Conservation (phyloP, 495 filamentous ascomycete species). For the Massariosphaeria phaeospora region DNA sequence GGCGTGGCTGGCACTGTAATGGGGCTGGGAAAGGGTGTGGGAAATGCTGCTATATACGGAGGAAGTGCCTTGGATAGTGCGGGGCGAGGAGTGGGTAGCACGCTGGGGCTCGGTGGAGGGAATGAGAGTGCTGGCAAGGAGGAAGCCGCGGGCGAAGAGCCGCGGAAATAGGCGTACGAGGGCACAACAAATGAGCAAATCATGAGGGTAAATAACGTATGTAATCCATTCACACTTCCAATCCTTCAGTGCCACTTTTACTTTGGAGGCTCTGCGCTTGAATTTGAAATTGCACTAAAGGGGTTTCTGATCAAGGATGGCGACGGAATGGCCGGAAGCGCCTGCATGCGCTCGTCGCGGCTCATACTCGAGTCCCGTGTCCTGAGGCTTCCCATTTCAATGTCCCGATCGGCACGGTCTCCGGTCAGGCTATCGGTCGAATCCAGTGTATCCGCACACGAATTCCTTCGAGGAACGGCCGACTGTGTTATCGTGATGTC, state of each 20-base stretch:
- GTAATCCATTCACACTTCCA: no score
- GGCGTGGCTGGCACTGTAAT: constrained; percentile 3
- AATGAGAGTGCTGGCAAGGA: no score
- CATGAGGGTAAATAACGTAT: no score
- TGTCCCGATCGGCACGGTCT: neutral
- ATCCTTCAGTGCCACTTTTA: no score
- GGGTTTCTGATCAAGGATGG: no score
- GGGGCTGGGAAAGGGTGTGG: constrained; percentile 9
- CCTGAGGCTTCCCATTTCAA: neutral
- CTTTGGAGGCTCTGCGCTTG: no score
- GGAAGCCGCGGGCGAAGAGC: no score
- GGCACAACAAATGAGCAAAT: no score
- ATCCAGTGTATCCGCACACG: neutral
- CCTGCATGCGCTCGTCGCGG: neutral
- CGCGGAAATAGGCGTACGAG: no score
- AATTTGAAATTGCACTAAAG: no score
- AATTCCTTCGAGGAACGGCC: neutral
- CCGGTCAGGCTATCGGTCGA: neutral
- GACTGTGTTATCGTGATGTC: neutral
- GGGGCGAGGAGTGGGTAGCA: constrained; percentile 1
- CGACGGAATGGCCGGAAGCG: neutral
- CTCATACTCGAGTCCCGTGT: neutral
- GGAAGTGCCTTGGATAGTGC: constrained; percentile 3
- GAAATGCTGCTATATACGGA: constrained; percentile 1
- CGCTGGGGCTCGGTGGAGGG: constrained; percentile 1